Conservation (phyloP, 208 protist species). For the Sergeia podlipaevii region DNA sequence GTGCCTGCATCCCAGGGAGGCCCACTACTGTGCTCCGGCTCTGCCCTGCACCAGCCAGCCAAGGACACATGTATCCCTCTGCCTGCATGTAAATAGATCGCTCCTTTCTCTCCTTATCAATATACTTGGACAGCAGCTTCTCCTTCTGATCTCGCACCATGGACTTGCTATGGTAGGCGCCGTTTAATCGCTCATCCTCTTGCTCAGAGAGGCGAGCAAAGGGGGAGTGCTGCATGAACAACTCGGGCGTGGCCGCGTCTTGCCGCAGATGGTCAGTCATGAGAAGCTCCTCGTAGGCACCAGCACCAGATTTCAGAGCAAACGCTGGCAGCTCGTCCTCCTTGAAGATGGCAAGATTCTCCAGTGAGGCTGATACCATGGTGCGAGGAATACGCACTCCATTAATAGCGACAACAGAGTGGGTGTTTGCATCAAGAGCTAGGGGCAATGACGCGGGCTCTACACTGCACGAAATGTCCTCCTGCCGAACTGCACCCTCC, state of each 20-base stretch:
- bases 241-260: constrained; percentile 12
- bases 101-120: constrained; percentile 57
- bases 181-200: constrained; percentile 17
- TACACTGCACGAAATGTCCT: too few species aligned
- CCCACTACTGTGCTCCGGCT: constrained; percentile 37
- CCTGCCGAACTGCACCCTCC: too few species aligned
- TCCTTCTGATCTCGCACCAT: constrained; percentile 32
- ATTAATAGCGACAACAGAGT: constrained; percentile 69
- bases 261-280: constrained; percentile 17
- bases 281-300: constrained; percentile 68
- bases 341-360: constrained; percentile 44
- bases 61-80: constrained; percentile 89
- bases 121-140: constrained; percentile 66
- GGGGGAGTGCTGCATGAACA: constrained; percentile 38
- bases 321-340: constrained; percentile 71
- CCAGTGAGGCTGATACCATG: constrained; percentile 61
- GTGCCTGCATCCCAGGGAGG: constrained; percentile 6
- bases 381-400: constrained; percentile 73
- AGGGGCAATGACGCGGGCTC: constrained; percentile 28
- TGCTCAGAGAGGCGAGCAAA: constrained; percentile 33
- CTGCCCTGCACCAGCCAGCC: constrained; percentile 47
- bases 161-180: constrained; percentile 28
- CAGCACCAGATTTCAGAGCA: constrained; percentile 52
- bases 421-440: constrained; percentile 28
- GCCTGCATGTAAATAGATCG: constrained; percentile 82